Evolutionary conservation across 1,284 basidiomycete genomes (phyloP), one percentile per base, ranked within the genome.

Genomic region (Cryptococcus wingfieldii): DNA sequence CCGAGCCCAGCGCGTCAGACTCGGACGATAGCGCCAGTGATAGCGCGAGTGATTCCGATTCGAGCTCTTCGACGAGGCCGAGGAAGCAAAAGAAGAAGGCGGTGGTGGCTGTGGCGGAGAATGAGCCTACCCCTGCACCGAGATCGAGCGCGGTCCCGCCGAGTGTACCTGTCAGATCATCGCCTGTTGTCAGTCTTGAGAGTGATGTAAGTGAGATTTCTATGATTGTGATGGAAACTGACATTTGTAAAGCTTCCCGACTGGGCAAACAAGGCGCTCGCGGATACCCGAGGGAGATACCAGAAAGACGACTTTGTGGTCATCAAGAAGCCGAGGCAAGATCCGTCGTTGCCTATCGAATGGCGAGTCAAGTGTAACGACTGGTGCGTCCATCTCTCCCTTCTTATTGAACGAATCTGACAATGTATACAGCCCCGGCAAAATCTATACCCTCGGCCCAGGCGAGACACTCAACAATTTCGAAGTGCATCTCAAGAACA

Each of bases 361-460:
- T 98, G 94, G 93, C 83, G 93, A 19, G 83, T 97, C 68, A 93
- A 90, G 75, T 98, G 95, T 76, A 72, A 87, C 58, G 95, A 98
- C 75, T 98, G 95, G 61, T 75, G 55, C 69, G 63, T 62, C 8
- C 19, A 23, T 42, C 7, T 47, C 47, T 50, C 14, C 37, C 3
- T 50, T 25, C 5, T 37, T 37, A 37, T 31, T 9, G 38, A 42
- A n/a, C 34, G 18, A 19, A 4, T 13, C 18, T 55, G 45, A 52
- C 38, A 37, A 18, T 1, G 3, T 13, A 16, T 47, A 19, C 51
- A 72, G 68, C 56, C 71, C 71, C 18, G 75, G 72, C 28, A 69
- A 93, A 86, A 78, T 98, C 55, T 98, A 98, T 80, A 93, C 88
- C 63, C 86, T 91, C 31, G 95, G 95, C 28, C 90, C 90, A 4